Base-by-base conservation (phyloP, 768 basidiomycete genomes). In the Xerocomus brunneocitrinus region DNA sequence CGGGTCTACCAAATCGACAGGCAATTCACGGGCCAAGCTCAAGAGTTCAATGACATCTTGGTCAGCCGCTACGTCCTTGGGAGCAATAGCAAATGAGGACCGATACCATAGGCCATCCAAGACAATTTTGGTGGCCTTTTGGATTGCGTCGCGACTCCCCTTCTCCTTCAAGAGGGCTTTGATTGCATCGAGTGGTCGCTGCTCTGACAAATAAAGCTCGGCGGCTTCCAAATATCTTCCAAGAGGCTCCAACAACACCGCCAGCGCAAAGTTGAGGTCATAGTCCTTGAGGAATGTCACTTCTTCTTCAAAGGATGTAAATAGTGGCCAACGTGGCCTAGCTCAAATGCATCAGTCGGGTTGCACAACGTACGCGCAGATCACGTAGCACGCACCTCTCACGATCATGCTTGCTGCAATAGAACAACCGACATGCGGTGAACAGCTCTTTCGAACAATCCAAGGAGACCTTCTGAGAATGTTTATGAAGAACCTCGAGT, bases 251-350 rank as follows among this genome's bases (percentile, higher is more conserved):
- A 84, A 69, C 9, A 85, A 57, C 0, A 67, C 63, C 0, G 78
- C 77, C 6, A 73, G 79, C 4, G 79, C 76, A 13, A 73, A 54
- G 57, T 82, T 78, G 6, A 87, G 66, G 35, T 77, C 77, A 42
- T 74, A 74, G 4, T 80, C 74, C 49, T 82, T 77, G 16, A 83
- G 71, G 53, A 81, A 88, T 34, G 77, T 76, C 19, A 83, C 56
- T n/a, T 73, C 73, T 24, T 83, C 80, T 19, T 86, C 79, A 1
- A 73, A 67, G 0, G 75, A 70, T 0, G 69, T 55, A 53, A 88
- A 88, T 4, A 87, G 62, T 7, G 50, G 68, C 50, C 24, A 75
- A 76, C 63, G 78, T 68, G 67, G 64, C 25, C 86, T 86, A 38
- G 58, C 14, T 40, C 35, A 31, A 39, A 31, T 10, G 10, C 13